Evolutionary conservation across 129 eudicot genomes (phyloP).

Genomic region (Saposhnikovia divaricata): DNA sequence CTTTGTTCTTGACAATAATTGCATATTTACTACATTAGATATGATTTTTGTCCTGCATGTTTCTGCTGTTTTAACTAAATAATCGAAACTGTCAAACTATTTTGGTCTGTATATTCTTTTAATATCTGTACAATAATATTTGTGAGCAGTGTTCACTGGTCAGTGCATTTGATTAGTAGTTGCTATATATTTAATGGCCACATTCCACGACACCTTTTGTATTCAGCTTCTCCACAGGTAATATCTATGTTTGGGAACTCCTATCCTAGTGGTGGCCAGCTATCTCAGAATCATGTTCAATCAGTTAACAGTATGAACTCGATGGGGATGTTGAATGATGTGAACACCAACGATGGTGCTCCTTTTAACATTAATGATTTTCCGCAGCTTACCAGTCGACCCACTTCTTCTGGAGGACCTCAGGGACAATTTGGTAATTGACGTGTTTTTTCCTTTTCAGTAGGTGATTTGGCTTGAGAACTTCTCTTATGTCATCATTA

Average conservation of each 20-base stretch:
- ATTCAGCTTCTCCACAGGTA: conserved; percentile 92
- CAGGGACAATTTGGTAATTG: conserved; percentile 81
- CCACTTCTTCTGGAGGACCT: conserved; percentile 89
- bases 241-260: conserved; percentile 92
- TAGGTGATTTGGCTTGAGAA: not conserved
- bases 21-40: no score
- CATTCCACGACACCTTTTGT: conserved; percentile 9
- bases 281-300: conserved; percentile 74
- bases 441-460: not conserved
- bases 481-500: not conserved
- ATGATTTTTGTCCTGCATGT: not conserved
- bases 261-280: conserved; percentile 74
- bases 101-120: not conserved
- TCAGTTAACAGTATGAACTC: conserved; percentile 48
- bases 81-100: not conserved
- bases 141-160: not conserved
- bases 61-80: not conserved
- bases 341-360: conserved; percentile 67
- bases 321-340: conserved; percentile 79
- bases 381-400: conserved; percentile 84
- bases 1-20: not conserved
- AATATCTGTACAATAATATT: not conserved
- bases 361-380: conserved; percentile 90
- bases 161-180: not conserved
- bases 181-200: conserved; percentile 3